Evolutionary conservation across 108 stramenopile genomes (phyloP).

Genomic region (Licmophora abbreviata): DNA sequence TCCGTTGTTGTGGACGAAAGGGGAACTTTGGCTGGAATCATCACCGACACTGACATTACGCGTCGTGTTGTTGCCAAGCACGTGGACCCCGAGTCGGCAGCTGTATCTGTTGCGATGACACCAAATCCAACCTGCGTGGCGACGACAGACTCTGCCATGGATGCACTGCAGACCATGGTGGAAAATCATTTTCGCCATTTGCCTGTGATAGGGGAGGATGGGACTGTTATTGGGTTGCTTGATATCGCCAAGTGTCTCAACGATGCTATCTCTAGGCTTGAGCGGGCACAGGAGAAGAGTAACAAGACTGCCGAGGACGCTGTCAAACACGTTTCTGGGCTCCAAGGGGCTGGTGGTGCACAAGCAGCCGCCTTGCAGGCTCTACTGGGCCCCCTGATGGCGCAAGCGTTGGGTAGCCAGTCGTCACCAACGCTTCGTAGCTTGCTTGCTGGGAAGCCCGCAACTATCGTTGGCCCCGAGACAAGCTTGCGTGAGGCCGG

Average conservation of each 20-base stretch:
- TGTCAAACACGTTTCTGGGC: constrained; percentile 41
- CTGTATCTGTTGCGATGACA: constrained; percentile 80
- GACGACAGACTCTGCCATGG: constrained; percentile 78
- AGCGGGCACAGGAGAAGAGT: constrained; percentile 54
- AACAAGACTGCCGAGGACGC: constrained; percentile 56
- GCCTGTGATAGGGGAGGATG: constrained; percentile 80
- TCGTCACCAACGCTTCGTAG: constrained; percentile 59
- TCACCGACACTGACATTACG: constrained; percentile 78
- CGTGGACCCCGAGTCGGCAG: constrained; percentile 45
- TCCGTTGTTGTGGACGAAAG: constrained; percentile 44
- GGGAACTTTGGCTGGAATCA: constrained; percentile 68
- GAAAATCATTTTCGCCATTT: constrained; percentile 91
- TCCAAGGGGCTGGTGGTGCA: constrained; percentile 54
- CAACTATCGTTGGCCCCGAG: constrained; percentile 56
- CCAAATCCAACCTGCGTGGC: constrained; percentile 77
- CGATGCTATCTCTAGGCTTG: constrained; percentile 85
- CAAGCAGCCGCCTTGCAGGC: constrained; percentile 66
- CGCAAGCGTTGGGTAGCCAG: constrained; percentile 67
- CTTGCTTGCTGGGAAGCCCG: constrained; percentile 59
- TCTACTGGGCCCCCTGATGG: constrained; percentile 57
- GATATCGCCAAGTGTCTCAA: constrained; percentile 94
- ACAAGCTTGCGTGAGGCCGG: constrained; percentile 70
- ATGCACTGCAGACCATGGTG: constrained; percentile 90
- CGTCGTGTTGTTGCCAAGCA: constrained; percentile 72
- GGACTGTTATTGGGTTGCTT: constrained; percentile 80